Evolutionary conservation across 129 eudicot species (phyloP).

Genomic region (Heracleum sosnowskyi): DNA sequence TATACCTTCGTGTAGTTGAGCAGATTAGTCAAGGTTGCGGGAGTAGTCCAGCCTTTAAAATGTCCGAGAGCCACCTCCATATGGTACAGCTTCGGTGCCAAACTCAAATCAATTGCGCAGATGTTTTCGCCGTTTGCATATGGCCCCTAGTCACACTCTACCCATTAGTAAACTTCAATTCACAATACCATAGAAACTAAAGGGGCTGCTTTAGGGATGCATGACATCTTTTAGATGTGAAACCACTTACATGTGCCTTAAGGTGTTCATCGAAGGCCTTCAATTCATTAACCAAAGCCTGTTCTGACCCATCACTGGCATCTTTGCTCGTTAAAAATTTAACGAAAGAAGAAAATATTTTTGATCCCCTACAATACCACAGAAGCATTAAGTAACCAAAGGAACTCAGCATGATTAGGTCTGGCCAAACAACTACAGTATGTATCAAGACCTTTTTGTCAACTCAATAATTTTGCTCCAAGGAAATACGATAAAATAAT

Average conservation of each 20-base stretch:
- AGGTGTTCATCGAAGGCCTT: conserved; percentile 83
- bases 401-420: not conserved
- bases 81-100: conserved; percentile 81
- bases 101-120: conserved; percentile 66
- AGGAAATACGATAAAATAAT: not conserved
- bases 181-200: not conserved
- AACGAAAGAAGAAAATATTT: conserved; percentile 61
- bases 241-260: conserved; percentile 42
- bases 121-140: conserved; percentile 57
- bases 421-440: not conserved
- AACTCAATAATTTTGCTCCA: not conserved
- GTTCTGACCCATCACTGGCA: conserved; percentile 64
- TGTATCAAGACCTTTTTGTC: not conserved
- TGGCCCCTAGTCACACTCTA: conserved; percentile 44
- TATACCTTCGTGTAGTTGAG: conserved; percentile 69
- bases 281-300: conserved; percentile 62
- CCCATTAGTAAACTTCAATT: not conserved
- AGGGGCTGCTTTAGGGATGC: not conserved
- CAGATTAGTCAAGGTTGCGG: conserved; percentile 47
- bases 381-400: not conserved
- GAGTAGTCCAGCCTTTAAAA: conserved; percentile 65
- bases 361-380: conserved; percentile 46
- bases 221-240: not conserved
- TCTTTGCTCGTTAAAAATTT: conserved; percentile 75
- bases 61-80: conserved; percentile 69